These are phyloP conservation scores for Periconia sp. DNA, from an alignment of 2,329 filamentous ascomycete species.

Conservation along the genomic window DNA sequence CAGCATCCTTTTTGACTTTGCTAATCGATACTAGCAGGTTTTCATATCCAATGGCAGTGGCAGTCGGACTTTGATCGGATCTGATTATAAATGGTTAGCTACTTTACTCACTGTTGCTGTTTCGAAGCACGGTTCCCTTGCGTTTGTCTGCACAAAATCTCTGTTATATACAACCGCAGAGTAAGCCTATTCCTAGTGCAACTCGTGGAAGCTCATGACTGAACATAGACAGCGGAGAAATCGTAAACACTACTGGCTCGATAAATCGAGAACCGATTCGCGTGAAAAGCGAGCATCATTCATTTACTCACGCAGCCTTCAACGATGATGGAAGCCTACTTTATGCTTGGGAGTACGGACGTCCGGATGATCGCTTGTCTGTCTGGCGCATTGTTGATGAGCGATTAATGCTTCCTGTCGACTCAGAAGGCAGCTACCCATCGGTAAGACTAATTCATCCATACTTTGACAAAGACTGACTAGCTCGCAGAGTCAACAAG, in stretches of 20 bases:
- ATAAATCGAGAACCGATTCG: constrained; percentile 1
- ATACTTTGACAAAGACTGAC: not conserved
- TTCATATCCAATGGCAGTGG: not conserved
- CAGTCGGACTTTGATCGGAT: not conserved
- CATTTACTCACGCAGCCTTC: constrained; percentile 5
- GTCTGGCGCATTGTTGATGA: constrained; percentile 1
- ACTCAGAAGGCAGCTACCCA: constrained; percentile 5
- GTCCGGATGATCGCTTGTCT: constrained; percentile 5
- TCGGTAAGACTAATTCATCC: not conserved
- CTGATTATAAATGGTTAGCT: not conserved
- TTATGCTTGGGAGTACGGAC: constrained; percentile 9
- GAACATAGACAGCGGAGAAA: not conserved
- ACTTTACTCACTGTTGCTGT: constrained; percentile 1
- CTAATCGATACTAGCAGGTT: not conserved
- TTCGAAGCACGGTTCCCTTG: constrained; percentile 4
- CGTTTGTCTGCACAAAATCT: constrained; percentile 3
- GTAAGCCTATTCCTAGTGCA: not conserved
- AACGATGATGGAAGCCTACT: constrained; percentile 8
- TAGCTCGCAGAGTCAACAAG: constrained; percentile 1
- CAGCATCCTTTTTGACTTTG: not conserved
- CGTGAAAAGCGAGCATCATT: constrained; percentile 5
- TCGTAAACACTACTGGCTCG: not conserved
- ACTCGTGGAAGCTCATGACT: not conserved
- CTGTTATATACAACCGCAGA: constrained; percentile 4
- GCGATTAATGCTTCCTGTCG: not conserved